A percentile compares a stretch with the other conserved stretches of the same genome.
phyloP scores from a whole-genome alignment of 2,329 filamentous ascomycete species.

The Arthrobotrys megalospora region DNA sequence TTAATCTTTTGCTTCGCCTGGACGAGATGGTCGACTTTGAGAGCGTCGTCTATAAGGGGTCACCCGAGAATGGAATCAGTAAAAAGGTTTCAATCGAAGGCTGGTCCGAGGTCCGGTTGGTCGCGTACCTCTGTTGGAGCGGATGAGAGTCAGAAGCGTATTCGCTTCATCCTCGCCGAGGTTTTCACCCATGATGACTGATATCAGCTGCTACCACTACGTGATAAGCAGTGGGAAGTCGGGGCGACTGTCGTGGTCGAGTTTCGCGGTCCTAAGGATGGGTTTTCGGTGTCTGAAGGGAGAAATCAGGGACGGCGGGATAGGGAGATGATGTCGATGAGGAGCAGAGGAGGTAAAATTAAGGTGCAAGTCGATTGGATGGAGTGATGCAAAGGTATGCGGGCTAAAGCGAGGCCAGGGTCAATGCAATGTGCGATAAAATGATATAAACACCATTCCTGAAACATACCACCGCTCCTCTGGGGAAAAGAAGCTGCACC shows the following conservation, averaged over 20 bases:
- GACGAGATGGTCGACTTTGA: slow-evolving; percentile 54
- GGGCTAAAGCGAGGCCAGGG: slow-evolving; percentile 53
- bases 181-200: slow-evolving; percentile 54
- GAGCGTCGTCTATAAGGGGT: slow-evolving; percentile 53
- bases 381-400: slow-evolving; percentile 47
- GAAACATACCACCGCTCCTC: slow-evolving; percentile 10
- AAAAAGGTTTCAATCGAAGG: slow-evolving; percentile 47
- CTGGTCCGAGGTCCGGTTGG: slow-evolving; percentile 44
- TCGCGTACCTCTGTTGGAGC: slow-evolving; percentile 61
- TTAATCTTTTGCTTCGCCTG: slow-evolving; percentile 59
- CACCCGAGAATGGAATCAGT: slow-evolving; percentile 53
- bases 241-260: slow-evolving; percentile 31
- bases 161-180: slow-evolving; percentile 60
- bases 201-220: slow-evolving; percentile 40
- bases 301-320: slow-evolving; percentile 17
- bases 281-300: slow-evolving; percentile 10
- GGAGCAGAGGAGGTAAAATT: slow-evolving; percentile 54
- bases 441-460: slow-evolving; percentile 48
- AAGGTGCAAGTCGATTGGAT: slow-evolving; percentile 39
- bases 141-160: slow-evolving; percentile 55
- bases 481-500: not conserved
- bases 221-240: slow-evolving; percentile 34
- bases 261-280: slow-evolving; percentile 6
- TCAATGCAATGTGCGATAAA: slow-evolving; percentile 60
- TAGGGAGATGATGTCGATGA: slow-evolving; percentile 40